Base-by-base conservation (phyloP, 1,284 basidiomycete species). In the Ceratobasidium sp. region DNA sequence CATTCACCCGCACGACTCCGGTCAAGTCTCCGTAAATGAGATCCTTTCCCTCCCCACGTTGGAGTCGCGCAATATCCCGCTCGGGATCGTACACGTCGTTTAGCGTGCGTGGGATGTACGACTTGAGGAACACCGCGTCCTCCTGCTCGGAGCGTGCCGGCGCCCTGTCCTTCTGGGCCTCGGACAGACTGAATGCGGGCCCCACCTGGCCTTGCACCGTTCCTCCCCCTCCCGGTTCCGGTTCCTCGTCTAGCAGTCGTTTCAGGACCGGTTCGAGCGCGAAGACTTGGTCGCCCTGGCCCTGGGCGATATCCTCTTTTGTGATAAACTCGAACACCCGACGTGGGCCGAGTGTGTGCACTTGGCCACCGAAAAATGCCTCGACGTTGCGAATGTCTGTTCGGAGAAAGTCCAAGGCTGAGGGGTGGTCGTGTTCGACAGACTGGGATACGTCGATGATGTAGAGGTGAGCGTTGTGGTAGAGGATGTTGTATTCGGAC, bases 361-460 rank as follows among this genome's bases (percentile, higher is more conserved):
- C 90, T 0, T 94, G 94, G 27, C 90, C 87, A 1, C 87, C 85
- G 81, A 98, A 99, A 82, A 94, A 99, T 51, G 95, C 95, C 77
- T 98, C 96, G 49, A 97, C 86, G 81, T 99, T 98, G 78, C 89
- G 90, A 64, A 99, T 87, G 82, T 99, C 98, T 51, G 88, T 90
- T 37, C 97, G 91, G 59, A 99, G 85, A 82, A 99, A 99, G 82
- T 99, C 97, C 80, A 95, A 98, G 0, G 96, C 95, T 48, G 92
- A 87, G 0, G 97, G 97, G 80, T 99, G 98, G 82, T 99, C 97
- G 80, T 98, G 96, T 80, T 99, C 98, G 53, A 99, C 97, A 72
- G 94, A 96, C 83, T 99, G 98, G 1, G 95, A 98, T 76, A 99
- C 98, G 81, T 99, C 98, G 83, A 99, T 99, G 80, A 99, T 93